Conservation (phyloP, 2,329 filamentous ascomycete genomes). For the Talaromyces sp. region DNA sequence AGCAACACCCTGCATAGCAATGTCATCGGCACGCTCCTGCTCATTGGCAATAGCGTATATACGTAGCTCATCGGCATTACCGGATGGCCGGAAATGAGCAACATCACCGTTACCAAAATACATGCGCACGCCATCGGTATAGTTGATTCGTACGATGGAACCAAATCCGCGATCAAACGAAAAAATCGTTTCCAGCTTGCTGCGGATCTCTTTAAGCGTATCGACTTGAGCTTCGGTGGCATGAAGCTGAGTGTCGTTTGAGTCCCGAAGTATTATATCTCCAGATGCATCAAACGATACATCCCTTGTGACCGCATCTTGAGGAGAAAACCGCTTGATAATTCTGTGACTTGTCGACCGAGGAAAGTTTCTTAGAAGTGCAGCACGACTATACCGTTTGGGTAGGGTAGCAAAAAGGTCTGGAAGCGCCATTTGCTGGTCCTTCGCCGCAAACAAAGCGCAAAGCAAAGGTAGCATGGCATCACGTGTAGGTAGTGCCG, state of each 20-base stretch:
- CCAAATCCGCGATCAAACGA: constrained; percentile 27
- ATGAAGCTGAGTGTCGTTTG: neutral
- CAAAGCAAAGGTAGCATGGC: constrained; percentile 31
- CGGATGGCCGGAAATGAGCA: constrained; percentile 32
- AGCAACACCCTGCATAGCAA: constrained; percentile 25
- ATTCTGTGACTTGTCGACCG: constrained; percentile 31
- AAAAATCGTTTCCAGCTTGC: constrained; percentile 28
- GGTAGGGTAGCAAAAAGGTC: constrained; percentile 29
- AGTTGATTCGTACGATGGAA: constrained; percentile 25
- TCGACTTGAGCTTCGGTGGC: neutral
- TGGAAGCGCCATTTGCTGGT: constrained; percentile 25
- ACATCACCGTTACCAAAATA: constrained; percentile 32
- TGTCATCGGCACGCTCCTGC: constrained; percentile 30
- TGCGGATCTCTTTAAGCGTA: constrained; percentile 22
- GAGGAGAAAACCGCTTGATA: constrained; percentile 28
- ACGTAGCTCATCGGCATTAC: constrained; percentile 34
- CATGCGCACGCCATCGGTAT: constrained; percentile 33
- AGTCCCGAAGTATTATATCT: neutral
- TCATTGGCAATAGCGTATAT: constrained; percentile 32
- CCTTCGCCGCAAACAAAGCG: constrained; percentile 28
- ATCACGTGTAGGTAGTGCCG: constrained; percentile 32
- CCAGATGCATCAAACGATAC: constrained; percentile 16
- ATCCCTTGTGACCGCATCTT: constrained; percentile 17
- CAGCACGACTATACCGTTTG: constrained; percentile 29
- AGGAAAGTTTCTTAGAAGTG: constrained; percentile 32